Evolutionary conservation across 192 early-diverging fungal genomes (phyloP).

Genomic region (Lunasporangiospora selenospora): DNA sequence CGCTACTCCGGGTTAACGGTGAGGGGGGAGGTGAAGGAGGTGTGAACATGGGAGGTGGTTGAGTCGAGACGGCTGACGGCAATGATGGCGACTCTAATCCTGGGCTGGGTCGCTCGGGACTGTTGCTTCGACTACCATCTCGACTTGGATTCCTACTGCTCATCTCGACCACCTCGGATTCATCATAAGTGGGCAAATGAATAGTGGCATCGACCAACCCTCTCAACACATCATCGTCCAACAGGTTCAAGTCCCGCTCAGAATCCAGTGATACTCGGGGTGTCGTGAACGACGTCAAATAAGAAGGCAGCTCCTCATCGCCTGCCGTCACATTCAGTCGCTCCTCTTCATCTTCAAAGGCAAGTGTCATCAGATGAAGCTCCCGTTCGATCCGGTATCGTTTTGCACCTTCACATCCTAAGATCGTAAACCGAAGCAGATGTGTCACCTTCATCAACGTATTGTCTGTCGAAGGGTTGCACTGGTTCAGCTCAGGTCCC

Average conservation of each 20-base stretch:
- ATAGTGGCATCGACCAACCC: constrained; percentile 13
- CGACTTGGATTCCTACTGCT: constrained; percentile 9
- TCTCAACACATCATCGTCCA: constrained; percentile 22
- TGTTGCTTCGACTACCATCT: no score
- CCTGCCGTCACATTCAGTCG: not conserved
- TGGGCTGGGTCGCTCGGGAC: not conserved
- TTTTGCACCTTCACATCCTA: constrained; percentile 9
- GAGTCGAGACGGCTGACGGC: not conserved
- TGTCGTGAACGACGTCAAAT: constrained; percentile 33
- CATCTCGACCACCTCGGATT: constrained; percentile 32
- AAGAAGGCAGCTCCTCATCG: constrained; percentile 18
- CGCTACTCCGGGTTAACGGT: no score
- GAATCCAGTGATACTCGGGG: constrained; percentile 22
- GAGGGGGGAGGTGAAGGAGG: not conserved
- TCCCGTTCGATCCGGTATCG: constrained; percentile 27
- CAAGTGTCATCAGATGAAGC: constrained; percentile 22
- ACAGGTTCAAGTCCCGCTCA: constrained; percentile 9
- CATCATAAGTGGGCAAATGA: constrained; percentile 42
- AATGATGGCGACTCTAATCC: not conserved
- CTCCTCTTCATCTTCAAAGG: constrained; percentile 21
- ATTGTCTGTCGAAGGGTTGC: constrained; percentile 35
- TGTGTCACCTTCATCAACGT: constrained; percentile 30
- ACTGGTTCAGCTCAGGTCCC: constrained; percentile 21
- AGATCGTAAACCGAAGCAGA: constrained; percentile 23
- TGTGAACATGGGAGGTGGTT: not conserved